Percentiles rank a stretch among this genome's conserved stretches.
Evolutionary conservation across 2,329 filamentous ascomycete genomes (phyloP).

Genomic region (Fusarium foetens): DNA sequence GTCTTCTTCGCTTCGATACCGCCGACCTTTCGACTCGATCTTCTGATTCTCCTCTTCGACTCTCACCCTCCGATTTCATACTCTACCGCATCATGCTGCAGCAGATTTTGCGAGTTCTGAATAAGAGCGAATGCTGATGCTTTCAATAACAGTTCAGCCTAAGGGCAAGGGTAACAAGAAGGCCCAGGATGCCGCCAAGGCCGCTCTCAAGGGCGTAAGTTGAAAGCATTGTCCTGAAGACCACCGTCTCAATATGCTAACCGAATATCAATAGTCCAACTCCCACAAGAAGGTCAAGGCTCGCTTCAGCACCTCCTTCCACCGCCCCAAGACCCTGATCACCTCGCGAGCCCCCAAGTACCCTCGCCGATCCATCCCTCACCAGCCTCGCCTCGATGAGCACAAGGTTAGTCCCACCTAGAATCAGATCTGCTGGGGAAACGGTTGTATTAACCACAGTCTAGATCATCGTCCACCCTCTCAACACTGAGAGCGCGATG

Average conservation of each 20-base stretch:
- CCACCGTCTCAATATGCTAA: background rate
- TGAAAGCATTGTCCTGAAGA: slow-evolving; percentile 9
- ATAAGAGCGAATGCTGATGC: slow-evolving; percentile 79
- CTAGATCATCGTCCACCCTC: slow-evolving; percentile 88
- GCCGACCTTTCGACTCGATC: slow-evolving; percentile 19
- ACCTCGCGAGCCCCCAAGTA: slow-evolving; percentile 94
- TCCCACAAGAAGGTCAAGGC: slow-evolving; percentile 91
- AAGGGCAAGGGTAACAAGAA: slow-evolving; percentile 80
- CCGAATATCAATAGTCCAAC: slow-evolving; percentile 47
- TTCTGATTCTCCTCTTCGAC: slow-evolving; percentile 8
- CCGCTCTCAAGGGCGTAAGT: slow-evolving; percentile 95
- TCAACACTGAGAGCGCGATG: slow-evolving; percentile 99
- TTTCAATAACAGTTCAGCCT: slow-evolving; percentile 66
- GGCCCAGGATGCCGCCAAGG: slow-evolving; percentile 92
- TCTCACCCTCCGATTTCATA: slow-evolving; percentile 25
- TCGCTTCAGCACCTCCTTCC: slow-evolving; percentile 93
- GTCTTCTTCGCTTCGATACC: background rate
- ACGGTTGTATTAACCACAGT: slow-evolving; percentile 16
- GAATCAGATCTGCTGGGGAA: background rate
- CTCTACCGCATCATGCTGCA: slow-evolving; percentile 70
- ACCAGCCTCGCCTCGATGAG: slow-evolving; percentile 91
- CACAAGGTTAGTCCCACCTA: slow-evolving; percentile 77
- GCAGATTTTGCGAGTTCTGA: slow-evolving; percentile 81
- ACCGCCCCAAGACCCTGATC: slow-evolving; percentile 95
- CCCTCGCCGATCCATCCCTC: slow-evolving; percentile 93